These are phyloP conservation scores for Calocybe indica DNA, from an alignment of 768 basidiomycete genomes.

Conservation along the genomic window DNA sequence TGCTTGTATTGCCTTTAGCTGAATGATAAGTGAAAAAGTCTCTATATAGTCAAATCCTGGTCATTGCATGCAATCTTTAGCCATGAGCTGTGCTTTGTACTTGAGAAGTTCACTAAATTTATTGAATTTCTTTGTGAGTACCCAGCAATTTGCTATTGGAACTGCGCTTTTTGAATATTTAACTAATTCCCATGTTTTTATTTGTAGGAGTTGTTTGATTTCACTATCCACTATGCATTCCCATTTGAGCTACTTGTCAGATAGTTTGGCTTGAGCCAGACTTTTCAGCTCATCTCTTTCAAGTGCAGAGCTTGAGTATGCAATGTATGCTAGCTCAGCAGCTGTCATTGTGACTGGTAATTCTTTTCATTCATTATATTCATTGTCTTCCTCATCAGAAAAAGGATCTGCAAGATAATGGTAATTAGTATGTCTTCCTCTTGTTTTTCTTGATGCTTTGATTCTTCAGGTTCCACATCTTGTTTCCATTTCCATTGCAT, in stretches of 20 bases:
- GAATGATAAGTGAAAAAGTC: conserved; percentile 15
- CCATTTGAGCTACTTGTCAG: conserved; percentile 9
- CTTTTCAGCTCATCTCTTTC: no score
- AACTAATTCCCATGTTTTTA: conserved; percentile 21
- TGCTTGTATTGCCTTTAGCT: conserved; percentile 9
- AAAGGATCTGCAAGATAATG: no score
- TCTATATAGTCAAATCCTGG: conserved; percentile 26
- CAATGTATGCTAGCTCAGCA: no score
- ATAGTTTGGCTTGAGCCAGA: no score
- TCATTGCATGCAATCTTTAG: conserved; percentile 24
- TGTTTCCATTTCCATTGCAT: no score
- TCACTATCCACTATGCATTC: conserved; percentile 18
- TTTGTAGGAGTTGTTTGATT: conserved; percentile 16
- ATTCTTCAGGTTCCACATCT: no score
- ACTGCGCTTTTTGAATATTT: conserved; percentile 17
- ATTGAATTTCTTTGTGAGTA: conserved; percentile 19
- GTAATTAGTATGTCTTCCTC: no score
- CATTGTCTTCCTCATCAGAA: no score
- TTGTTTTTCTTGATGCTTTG: no score
- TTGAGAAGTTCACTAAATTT: conserved; percentile 11
- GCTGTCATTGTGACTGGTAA: no score
- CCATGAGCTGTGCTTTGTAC: conserved; percentile 26
- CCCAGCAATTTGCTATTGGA: conserved; percentile 23
- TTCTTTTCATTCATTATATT: no score
- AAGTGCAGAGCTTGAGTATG: no score